These are phyloP conservation scores for Alternaria rosae DNA, from an alignment of 2,329 filamentous ascomycete species.

Conservation along the genomic window DNA sequence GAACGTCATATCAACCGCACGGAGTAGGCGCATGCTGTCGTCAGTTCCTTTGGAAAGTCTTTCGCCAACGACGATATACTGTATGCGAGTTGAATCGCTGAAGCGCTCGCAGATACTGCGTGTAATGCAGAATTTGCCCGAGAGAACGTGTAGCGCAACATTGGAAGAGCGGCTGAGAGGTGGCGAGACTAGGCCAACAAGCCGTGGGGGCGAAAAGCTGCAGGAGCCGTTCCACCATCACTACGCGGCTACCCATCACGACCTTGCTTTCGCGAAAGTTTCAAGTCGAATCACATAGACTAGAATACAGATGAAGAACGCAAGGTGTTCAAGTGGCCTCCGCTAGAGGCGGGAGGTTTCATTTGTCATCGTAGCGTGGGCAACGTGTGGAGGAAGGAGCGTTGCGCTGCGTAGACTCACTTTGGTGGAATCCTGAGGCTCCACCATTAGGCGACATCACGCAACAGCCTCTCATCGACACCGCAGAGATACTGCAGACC, in stretches of 20 bases:
- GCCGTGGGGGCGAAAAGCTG: not conserved
- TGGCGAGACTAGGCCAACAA: not conserved
- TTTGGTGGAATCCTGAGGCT: not conserved
- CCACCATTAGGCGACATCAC: not conserved
- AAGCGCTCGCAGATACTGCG: not conserved
- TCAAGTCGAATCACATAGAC: too few relatives aligned
- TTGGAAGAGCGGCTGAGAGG: not conserved
- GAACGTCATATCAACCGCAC: not conserved
- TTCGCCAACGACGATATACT: not conserved
- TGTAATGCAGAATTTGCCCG: not conserved
- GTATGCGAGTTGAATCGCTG: too few relatives aligned
- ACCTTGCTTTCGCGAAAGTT: not conserved
- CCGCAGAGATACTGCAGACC: too few relatives aligned
- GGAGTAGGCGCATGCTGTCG: not conserved
- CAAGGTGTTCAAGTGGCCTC: too few relatives aligned
- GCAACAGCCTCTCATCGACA: not conserved
- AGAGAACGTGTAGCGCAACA: not conserved
- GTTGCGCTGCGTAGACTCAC: too few relatives aligned
- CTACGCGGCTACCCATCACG: not conserved
- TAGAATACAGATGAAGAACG: not conserved
- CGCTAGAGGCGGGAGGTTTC: not conserved
- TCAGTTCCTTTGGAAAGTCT: not conserved
- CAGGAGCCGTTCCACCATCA: not conserved
- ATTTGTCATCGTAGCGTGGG: not conserved
- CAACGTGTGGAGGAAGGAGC: not conserved